phyloP scores from a whole-genome alignment of 2,329 filamentous ascomycete genomes.

The Colletotrichum simmondsii region DNA sequence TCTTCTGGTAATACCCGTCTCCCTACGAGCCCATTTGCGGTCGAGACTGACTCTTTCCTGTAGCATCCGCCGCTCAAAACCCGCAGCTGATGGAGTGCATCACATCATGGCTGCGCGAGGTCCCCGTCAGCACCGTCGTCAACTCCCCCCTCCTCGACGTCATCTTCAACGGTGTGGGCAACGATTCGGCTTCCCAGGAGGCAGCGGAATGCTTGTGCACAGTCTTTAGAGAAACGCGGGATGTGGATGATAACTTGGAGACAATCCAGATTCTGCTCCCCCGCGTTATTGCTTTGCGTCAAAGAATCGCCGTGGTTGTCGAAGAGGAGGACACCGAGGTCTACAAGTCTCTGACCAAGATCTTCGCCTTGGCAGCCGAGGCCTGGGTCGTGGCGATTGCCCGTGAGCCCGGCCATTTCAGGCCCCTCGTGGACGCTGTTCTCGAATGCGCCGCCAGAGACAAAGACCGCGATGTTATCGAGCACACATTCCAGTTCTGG shows the following conservation, averaged over 20 bases:
- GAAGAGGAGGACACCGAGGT: conserved; percentile 86
- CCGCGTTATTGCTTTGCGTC: conserved; percentile 78
- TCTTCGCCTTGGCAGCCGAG: conserved; percentile 93
- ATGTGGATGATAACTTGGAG: conserved; percentile 89
- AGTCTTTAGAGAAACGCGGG: conserved; percentile 90
- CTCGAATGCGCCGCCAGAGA: conserved; percentile 93
- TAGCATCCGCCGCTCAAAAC: conserved; percentile 83
- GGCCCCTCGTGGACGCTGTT: conserved; percentile 86
- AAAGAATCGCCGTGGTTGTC: conserved; percentile 79
- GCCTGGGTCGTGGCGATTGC: conserved; percentile 95
- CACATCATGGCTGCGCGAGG: conserved; percentile 95
- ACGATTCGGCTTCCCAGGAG: conserved; percentile 83
- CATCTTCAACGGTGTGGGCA: conserved; percentile 80
- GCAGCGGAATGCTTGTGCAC: conserved; percentile 93
- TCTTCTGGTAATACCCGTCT: conserved; percentile 78
- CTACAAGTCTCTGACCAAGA: conserved; percentile 87
- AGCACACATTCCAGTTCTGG: conserved; percentile 97
- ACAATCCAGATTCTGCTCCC: conserved; percentile 88
- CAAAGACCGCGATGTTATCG: conserved; percentile 89
- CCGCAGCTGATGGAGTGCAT: conserved; percentile 94
- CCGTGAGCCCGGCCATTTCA: conserved; percentile 83
- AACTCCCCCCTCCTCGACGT: conserved; percentile 86
- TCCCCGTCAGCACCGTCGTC: conserved; percentile 84
- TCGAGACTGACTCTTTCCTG: conserved; percentile 35
- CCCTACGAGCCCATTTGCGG: conserved; percentile 15